phyloP scores from a whole-genome alignment of 805 yeast genomes.

The Saccharomycopsis synnaedendra region DNA sequence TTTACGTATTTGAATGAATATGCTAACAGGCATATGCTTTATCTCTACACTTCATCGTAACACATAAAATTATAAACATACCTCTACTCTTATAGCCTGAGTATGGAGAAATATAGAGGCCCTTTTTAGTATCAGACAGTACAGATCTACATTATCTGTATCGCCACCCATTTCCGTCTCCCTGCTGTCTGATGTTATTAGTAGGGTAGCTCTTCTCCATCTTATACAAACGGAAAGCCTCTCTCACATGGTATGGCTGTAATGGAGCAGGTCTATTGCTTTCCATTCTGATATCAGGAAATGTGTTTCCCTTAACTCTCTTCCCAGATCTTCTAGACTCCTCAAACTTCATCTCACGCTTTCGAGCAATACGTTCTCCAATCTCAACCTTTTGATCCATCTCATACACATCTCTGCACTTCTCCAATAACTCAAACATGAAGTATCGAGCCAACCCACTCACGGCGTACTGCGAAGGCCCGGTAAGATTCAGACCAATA shows the following conservation, averaged over 20 bases:
- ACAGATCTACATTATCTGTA: conserved; percentile 3
- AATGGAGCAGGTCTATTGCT: conserved; percentile 6
- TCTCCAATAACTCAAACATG: conserved; percentile 15
- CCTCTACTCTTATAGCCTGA: too few species aligned
- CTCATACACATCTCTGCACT: conserved; percentile 15
- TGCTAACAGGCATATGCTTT: too few species aligned
- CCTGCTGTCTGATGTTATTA: conserved; percentile 13
- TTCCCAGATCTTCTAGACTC: neutral
- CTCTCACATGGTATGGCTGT: conserved; percentile 13
- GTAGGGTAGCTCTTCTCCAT: conserved; percentile 13
- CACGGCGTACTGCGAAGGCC: conserved; percentile 8
- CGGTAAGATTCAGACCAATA: conserved; percentile 12
- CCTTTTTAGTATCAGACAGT: too few species aligned
- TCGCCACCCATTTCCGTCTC: conserved; percentile 14
- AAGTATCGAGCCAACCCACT: conserved; percentile 16
- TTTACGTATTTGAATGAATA: too few species aligned
- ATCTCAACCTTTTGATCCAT: conserved; percentile 6
- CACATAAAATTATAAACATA: too few species aligned
- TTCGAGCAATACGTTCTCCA: conserved; percentile 3
- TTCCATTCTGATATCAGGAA: neutral
- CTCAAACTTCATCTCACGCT: conserved; percentile 6
- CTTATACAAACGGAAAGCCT: conserved; percentile 13
- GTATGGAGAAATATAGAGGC: too few species aligned
- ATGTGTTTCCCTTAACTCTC: neutral
- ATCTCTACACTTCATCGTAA: too few species aligned